Evolutionary conservation across 192 early-diverging fungal species (phyloP).

Genomic region (Backusella westeae): DNA sequence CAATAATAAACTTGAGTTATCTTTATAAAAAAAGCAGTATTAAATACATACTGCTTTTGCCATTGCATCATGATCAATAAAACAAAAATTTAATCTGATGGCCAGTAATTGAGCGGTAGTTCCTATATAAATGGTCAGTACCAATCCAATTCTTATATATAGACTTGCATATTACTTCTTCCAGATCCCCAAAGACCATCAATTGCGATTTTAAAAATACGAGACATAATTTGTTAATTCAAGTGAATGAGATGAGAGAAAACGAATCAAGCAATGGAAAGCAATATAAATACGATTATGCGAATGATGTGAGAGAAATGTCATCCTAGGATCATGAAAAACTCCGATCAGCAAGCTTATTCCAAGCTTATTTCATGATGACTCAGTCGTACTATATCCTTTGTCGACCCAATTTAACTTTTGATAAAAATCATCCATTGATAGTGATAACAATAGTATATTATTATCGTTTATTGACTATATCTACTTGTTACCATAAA

Average conservation of each 20-base stretch:
- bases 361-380: background rate
- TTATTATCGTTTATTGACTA: no score
- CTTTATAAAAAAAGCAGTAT: no score
- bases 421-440: no score
- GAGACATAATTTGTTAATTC: constrained; percentile 24
- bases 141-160: background rate
- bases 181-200: constrained; percentile 82
- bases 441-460: no score
- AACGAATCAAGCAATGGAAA: background rate
- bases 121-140: constrained; percentile 27
- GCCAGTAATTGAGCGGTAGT: constrained; percentile 70
- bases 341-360: background rate
- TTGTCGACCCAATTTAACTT: no score
- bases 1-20: no score
- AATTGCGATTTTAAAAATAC: constrained; percentile 65
- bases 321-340: background rate
- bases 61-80: constrained; percentile 77
- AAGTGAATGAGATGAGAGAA: background rate
- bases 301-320: background rate
- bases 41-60: constrained; percentile 46
- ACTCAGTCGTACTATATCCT: background rate
- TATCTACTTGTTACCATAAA: no score
- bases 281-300: background rate
- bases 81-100: constrained; percentile 60
- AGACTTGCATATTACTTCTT: constrained; percentile 54